Evolutionary conservation across 2,329 filamentous ascomycete species (phyloP).

Genomic region (Lachnellula hyalina): DNA sequence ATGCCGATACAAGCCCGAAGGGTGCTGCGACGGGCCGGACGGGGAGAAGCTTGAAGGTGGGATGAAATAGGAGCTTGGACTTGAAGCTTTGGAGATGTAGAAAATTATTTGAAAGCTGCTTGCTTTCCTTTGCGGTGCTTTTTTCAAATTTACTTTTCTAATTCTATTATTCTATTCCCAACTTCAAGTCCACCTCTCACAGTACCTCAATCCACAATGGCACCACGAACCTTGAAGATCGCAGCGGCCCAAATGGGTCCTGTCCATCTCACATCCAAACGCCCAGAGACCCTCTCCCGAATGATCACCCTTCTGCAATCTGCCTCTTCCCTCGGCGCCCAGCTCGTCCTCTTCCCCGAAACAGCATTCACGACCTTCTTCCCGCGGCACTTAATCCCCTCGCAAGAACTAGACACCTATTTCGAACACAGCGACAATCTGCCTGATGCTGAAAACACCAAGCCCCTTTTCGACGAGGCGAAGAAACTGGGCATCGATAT

Average conservation of each 20-base stretch:
- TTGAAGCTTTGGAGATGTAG: neutral
- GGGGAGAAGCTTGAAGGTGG: neutral
- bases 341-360: constrained; percentile 50
- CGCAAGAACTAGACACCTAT: constrained; percentile 41
- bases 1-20: too few relatives aligned
- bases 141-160: neutral
- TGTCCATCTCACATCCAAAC: constrained; percentile 38
- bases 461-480: constrained; percentile 45
- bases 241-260: constrained; percentile 51
- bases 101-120: neutral
- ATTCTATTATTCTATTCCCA: neutral
- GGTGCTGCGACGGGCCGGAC: too few relatives aligned
- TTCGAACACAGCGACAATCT: constrained; percentile 45
- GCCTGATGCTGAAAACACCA: constrained; percentile 38
- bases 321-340: constrained; percentile 40
- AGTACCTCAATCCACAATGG: constrained; percentile 26
- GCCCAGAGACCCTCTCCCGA: constrained; percentile 40
- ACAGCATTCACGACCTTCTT: constrained; percentile 53
- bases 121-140: neutral
- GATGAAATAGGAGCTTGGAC: neutral
- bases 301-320: constrained; percentile 45
- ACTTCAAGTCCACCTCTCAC: neutral
- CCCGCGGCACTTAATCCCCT: constrained; percentile 44
- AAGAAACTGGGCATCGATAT: constrained; percentile 44
- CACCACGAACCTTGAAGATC: constrained; percentile 37